Conservation (phyloP, 148 eudicot genomes). For the Rhododendron williamsianum region DNA sequence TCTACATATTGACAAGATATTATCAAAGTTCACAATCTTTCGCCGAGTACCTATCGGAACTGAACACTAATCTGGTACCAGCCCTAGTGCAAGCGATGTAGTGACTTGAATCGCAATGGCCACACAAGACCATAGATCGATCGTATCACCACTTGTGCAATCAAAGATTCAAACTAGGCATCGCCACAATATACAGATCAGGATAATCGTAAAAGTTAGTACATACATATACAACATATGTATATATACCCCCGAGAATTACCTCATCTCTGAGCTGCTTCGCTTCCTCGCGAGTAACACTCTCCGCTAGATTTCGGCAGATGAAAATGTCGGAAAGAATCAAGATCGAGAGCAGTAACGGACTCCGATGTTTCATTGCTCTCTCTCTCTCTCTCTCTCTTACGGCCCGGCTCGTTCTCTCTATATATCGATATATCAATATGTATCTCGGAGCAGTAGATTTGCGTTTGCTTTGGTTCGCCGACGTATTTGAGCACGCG, state of each 20-base stretch:
- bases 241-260: neutral
- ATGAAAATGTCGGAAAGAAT: constrained; percentile 28
- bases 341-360: constrained; percentile 10
- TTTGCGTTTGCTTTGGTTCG: neutral
- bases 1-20: neutral
- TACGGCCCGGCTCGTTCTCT: neutral
- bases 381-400: neutral
- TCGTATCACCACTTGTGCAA: neutral
- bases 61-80: neutral
- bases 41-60: neutral
- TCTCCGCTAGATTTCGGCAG: constrained; percentile 39
- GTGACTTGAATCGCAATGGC: neutral
- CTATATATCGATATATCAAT: neutral
- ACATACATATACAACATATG: too few species aligned
- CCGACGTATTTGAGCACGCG: neutral
- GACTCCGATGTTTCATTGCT: constrained; percentile 15
- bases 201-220: neutral
- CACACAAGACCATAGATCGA: neutral
- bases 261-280: constrained; percentile 88
- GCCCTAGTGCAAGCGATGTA: neutral
- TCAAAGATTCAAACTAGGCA: neutral
- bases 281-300: constrained; percentile 75
- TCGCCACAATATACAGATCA: neutral
- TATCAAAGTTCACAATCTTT: neutral
- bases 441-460: neutral